Conservation (phyloP, 257 asterid genomes). For the Craterostigma plantagineum region DNA sequence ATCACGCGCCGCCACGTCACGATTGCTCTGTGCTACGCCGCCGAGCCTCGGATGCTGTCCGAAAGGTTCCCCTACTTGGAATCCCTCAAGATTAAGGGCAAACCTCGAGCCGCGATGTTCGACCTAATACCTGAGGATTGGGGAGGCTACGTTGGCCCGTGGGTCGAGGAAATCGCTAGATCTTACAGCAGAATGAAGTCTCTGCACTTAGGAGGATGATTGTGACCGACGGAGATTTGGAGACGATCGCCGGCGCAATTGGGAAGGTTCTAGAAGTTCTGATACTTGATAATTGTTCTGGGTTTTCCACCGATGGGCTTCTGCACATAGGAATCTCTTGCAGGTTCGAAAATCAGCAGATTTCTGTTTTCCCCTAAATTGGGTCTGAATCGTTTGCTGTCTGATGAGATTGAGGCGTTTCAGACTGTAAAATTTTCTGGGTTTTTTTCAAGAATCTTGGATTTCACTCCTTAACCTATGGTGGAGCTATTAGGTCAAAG, state of each 20-base stretch:
- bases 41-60: slow-evolving; percentile 1
- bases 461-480: too few relatives aligned
- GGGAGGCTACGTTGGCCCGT: slow-evolving; percentile 1
- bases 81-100: slow-evolving; percentile 2
- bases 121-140: slow-evolving; percentile 3
- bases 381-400: too few relatives aligned
- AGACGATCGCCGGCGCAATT: background rate
- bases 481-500: too few relatives aligned
- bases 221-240: slow-evolving; percentile 4
- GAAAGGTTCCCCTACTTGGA: slow-evolving; percentile 2
- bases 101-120: slow-evolving; percentile 4
- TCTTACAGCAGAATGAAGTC: slow-evolving; percentile 2
- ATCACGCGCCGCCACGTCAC: slow-evolving; percentile 4
- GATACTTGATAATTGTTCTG: slow-evolving; percentile 2
- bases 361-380: background rate
- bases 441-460: too few relatives aligned
- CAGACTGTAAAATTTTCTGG: too few relatives aligned
- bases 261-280: slow-evolving; percentile 2
- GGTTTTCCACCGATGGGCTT: slow-evolving; percentile 2
- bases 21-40: slow-evolving; percentile 3
- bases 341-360: background rate
- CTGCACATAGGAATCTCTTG: background rate
- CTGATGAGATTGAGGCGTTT: too few relatives aligned
- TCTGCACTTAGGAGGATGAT: slow-evolving; percentile 3
- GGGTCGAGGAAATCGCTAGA: slow-evolving; percentile 4